These are phyloP conservation scores for Talaromyces islandicus DNA, from an alignment of 2,329 filamentous ascomycete genomes.

Conservation along the genomic window DNA sequence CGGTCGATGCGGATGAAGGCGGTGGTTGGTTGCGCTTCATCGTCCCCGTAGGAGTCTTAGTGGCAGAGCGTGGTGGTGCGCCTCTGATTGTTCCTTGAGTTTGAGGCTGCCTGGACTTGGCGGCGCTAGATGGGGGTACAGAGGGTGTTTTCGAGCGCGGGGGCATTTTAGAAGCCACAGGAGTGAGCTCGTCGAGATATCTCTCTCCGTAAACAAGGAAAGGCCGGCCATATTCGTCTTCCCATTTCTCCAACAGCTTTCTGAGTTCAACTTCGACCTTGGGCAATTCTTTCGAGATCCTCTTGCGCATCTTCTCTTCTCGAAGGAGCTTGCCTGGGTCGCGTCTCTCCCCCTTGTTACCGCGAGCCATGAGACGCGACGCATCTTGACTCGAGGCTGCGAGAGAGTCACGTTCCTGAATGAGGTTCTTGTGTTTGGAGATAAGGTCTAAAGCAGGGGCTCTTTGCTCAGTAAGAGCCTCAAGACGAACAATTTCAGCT, in stretches of 20 bases:
- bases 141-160: slow-evolving; percentile 46
- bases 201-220: slow-evolving; percentile 90
- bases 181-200: slow-evolving; percentile 76
- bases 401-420: slow-evolving; percentile 81
- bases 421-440: slow-evolving; percentile 73
- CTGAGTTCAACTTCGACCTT: slow-evolving; percentile 82
- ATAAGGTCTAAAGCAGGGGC: slow-evolving; percentile 76
- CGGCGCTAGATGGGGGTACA: slow-evolving; percentile 22
- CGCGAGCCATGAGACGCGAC: slow-evolving; percentile 83
- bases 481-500: slow-evolving; percentile 76
- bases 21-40: slow-evolving; percentile 32
- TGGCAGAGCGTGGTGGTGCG: slow-evolving; percentile 35
- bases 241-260: slow-evolving; percentile 77
- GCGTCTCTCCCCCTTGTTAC: slow-evolving; percentile 86
- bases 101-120: slow-evolving; percentile 23
- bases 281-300: slow-evolving; percentile 90
- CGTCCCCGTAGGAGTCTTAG: slow-evolving; percentile 43
- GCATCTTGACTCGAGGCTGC: slow-evolving; percentile 90
- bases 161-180: slow-evolving; percentile 61
- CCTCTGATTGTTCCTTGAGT: slow-evolving; percentile 29
- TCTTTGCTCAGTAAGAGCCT: slow-evolving; percentile 78
- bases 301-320: slow-evolving; percentile 98
- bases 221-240: slow-evolving; percentile 87
- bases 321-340: slow-evolving; percentile 89
- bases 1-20: background rate